Conservation (phyloP, 2,329 filamentous ascomycete genomes). For the Cladophialophora yegresii region DNA sequence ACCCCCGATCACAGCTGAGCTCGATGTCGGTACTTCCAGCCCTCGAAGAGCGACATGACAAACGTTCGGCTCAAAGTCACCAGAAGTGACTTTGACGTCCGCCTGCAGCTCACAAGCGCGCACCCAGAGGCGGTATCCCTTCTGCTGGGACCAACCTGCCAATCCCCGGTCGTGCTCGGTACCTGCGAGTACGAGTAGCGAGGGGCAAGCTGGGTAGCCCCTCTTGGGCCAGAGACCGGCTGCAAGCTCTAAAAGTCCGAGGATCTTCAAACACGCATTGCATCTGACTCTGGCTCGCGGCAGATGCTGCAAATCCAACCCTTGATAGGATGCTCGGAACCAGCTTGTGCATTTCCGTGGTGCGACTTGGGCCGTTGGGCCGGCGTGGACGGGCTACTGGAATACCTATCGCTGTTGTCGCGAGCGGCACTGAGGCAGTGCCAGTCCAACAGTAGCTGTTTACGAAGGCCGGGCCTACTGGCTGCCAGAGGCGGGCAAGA, state of each 20-base stretch:
- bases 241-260: slow-evolving; percentile 4
- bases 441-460: background rate
- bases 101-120: slow-evolving; percentile 4
- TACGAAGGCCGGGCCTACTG: background rate
- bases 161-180: slow-evolving; percentile 14
- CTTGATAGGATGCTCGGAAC: background rate
- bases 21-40: background rate
- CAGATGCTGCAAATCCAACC: slow-evolving; percentile 4
- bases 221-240: background rate
- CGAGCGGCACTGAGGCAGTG: slow-evolving; percentile 8
- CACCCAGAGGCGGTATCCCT: slow-evolving; percentile 6
- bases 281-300: slow-evolving; percentile 2
- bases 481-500: background rate
- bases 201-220: slow-evolving; percentile 3
- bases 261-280: slow-evolving; percentile 4
- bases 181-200: slow-evolving; percentile 4
- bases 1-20: background rate
- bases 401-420: background rate
- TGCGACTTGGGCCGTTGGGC: slow-evolving; percentile 1
- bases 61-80: background rate
- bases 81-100: background rate
- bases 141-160: slow-evolving; percentile 10
- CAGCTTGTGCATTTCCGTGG: slow-evolving; percentile 6
- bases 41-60: background rate
- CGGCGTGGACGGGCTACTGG: background rate